Evolutionary conservation across 768 basidiomycete species (phyloP).

Genomic region (Melanogaster broomeanus): DNA sequence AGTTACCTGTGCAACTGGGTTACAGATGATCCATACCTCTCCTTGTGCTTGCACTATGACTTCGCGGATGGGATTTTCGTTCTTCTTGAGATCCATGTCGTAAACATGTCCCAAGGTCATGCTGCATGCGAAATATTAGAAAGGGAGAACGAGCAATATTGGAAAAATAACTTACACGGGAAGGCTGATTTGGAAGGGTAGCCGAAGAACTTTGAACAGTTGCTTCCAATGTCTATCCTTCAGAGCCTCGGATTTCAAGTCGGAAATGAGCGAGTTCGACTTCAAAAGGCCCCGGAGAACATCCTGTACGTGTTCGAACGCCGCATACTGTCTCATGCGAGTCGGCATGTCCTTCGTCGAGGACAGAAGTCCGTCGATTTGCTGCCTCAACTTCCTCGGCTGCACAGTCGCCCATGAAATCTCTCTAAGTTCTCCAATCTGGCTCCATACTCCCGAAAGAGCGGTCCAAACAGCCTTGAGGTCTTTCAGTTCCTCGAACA

Average conservation of each 20-base stretch:
- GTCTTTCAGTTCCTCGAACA: constrained; percentile 93
- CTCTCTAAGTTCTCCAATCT: constrained; percentile 87
- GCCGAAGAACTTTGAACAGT: constrained; percentile 83
- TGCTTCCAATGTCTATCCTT: constrained; percentile 99
- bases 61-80: constrained; percentile 89
- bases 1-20: not conserved
- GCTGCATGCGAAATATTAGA: constrained; percentile 41
- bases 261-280: constrained; percentile 85
- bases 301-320: constrained; percentile 98
- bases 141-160: constrained; percentile 12
- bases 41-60: constrained; percentile 97
- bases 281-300: constrained; percentile 83
- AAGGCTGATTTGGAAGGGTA: constrained; percentile 75
- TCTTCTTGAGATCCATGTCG: constrained; percentile 93
- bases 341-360: constrained; percentile 99
- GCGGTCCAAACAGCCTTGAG: constrained; percentile 99
- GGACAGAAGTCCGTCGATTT: constrained; percentile 84
- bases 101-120: constrained; percentile 98
- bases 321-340: constrained; percentile 97
- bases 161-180: constrained; percentile 52
- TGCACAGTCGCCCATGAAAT: constrained; percentile 90
- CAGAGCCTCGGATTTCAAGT: constrained; percentile 95
- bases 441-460: constrained; percentile 94
- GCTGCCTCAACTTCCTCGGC: constrained; percentile 91
- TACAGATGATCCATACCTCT: constrained; percentile 56